Base-by-base conservation (phyloP, 2,329 filamentous ascomycete genomes). In the Aspergillus spinulosporus region DNA sequence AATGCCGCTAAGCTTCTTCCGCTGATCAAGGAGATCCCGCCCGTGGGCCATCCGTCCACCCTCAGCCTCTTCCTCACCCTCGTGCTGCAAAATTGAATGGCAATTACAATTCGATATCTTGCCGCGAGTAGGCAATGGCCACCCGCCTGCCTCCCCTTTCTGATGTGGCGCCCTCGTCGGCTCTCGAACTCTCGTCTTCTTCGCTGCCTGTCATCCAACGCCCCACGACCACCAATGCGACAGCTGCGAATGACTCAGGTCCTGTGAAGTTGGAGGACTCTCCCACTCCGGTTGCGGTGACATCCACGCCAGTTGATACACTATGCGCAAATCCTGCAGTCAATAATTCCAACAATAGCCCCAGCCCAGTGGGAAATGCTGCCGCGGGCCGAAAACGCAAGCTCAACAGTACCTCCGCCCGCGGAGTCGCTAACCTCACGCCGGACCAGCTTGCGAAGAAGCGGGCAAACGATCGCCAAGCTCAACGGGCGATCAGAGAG, bases 371-470 rank as follows among this genome's bases (percentile, higher is more conserved):
- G 15, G 59, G 62, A 4, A 49, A 40, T 11, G 65, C 64, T 36
- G 66, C 39, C 39, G 39, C 68, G 26, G 72, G 72, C 49, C 69
- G 72, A 55, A 76, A 76, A 64, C 74, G 76, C 66, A 80, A 78
- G 63, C 62, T 74, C 53, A 68, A 70, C 40, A 73, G 66, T 56
- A 62, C 71, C 26, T 72, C 74, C 45, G 78, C 88, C 57, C 85
- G 91, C 63, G 92, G 89, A 62, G 92, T 96, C 55, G 90, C 91
- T 61, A 93, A 89, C 67, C 81, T 96, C 69, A 95, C 90, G 8
- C 89, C 91, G 4, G 89, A 92, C 59, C 92, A 96, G 75, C 83
- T 96, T 57, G 90, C 88, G 32, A 89, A 92, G 73, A 97, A 96
- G 79, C 83, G 92, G 62, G 90, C 90, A 67, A 96, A 96, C 82